A percentile compares a stretch with the other conserved stretches of the same genome.
Evolutionary conservation across 768 basidiomycete genomes (phyloP).

Genomic region (Tylopilus sp.): DNA sequence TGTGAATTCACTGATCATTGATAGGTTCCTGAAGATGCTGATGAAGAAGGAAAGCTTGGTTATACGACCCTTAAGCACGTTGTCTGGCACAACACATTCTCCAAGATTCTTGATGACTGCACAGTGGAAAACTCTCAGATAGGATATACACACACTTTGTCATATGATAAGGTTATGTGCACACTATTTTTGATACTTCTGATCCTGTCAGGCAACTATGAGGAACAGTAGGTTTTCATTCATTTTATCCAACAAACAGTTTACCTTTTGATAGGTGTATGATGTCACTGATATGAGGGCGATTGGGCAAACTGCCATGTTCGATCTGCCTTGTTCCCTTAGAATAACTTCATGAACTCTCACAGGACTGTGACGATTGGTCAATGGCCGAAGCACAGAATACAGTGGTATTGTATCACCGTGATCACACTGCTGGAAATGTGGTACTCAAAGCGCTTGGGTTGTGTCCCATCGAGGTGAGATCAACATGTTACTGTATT

Average conservation of each 20-base stretch:
- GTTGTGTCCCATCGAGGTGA: too few species aligned
- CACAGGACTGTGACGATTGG: background rate
- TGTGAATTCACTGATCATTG: too few species aligned
- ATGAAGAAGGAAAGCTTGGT: conserved; percentile 26
- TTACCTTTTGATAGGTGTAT: too few species aligned
- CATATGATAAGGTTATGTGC: conserved; percentile 20
- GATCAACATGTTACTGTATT: too few species aligned
- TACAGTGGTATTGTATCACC: too few species aligned
- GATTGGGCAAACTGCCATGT: conserved; percentile 31
- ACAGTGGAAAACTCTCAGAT: conserved; percentile 17
- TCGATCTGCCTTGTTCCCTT: conserved; percentile 36
- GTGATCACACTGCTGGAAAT: too few species aligned
- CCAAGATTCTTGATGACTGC: conserved; percentile 29
- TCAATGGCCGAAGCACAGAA: too few species aligned
- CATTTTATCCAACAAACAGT: too few species aligned
- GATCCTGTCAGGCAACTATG: conserved; percentile 41
- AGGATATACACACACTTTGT: conserved; percentile 24
- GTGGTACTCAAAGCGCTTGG: too few species aligned
- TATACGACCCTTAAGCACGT: conserved; percentile 33
- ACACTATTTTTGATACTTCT: conserved; percentile 36
- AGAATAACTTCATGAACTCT: conserved; percentile 22
- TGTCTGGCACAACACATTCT: conserved; percentile 39
- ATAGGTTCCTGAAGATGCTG: conserved; percentile 32
- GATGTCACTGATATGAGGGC: conserved; percentile 37
- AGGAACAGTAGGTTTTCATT: conserved; percentile 44